Evolutionary conservation across 169 alveolate genomes (phyloP).

Genomic region (Plasmodium relictum): DNA sequence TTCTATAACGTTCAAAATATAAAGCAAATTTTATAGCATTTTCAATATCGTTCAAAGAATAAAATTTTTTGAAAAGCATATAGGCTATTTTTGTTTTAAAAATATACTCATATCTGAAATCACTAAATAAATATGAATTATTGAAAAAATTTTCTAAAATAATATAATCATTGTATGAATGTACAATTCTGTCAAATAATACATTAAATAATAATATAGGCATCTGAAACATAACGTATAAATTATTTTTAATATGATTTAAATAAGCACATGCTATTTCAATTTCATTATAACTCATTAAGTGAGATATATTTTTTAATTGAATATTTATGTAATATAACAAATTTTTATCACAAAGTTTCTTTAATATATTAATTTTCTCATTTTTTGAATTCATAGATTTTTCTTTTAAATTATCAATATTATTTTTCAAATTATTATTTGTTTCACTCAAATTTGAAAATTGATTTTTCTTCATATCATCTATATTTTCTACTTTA

Average conservation of each 20-base stretch:
- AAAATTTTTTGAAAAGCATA: slow-evolving; percentile 62
- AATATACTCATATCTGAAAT: slow-evolving; percentile 58
- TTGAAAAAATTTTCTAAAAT: slow-evolving; percentile 47
- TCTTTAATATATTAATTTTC: slow-evolving; percentile 61
- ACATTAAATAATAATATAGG: slow-evolving; percentile 49
- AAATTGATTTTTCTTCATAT: slow-evolving; percentile 5
- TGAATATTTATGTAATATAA: slow-evolving; percentile 67
- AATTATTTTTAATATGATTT: slow-evolving; percentile 62
- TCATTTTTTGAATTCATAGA: slow-evolving; percentile 41
- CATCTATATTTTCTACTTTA: neutral
- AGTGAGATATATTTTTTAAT: slow-evolving; percentile 47
- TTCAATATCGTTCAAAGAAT: slow-evolving; percentile 24
- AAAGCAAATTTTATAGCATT: slow-evolving; percentile 50
- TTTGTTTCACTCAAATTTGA: neutral
- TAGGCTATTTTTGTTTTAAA: slow-evolving; percentile 60
- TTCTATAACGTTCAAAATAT: slow-evolving; percentile 40
- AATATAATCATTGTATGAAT: slow-evolving; percentile 31
- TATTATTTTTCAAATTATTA: neutral
- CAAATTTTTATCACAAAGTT: slow-evolving; percentile 49
- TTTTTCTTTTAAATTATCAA: neutral
- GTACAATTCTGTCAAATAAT: slow-evolving; percentile 24
- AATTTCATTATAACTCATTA: slow-evolving; percentile 49
- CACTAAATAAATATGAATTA: slow-evolving; percentile 28
- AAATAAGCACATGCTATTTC: slow-evolving; percentile 62
- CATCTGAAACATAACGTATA: slow-evolving; percentile 68